phyloP scores from a whole-genome alignment of 140 eudicot species.

The Senecio squalidus region DNA sequence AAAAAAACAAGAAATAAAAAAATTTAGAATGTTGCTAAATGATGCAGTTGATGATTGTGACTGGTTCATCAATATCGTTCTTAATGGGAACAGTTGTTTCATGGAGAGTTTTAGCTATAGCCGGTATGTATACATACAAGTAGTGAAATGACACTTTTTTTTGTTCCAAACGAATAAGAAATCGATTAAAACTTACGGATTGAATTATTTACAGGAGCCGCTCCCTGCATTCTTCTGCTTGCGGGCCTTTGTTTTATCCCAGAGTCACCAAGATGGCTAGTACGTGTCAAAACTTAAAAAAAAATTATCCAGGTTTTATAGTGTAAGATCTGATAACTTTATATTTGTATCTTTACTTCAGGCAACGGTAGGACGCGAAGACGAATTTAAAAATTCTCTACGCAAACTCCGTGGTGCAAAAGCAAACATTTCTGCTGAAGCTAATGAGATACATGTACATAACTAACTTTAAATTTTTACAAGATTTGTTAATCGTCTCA shows the following conservation, averaged over 20 bases:
- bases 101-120: slow-evolving; percentile 66
- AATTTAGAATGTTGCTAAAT: background rate
- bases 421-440: slow-evolving; percentile 64
- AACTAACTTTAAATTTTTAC: background rate
- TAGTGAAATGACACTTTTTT: background rate
- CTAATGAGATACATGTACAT: slow-evolving; percentile 67
- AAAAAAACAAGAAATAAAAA: background rate
- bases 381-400: slow-evolving; percentile 50
- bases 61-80: slow-evolving; percentile 53
- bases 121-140: slow-evolving; percentile 29
- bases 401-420: slow-evolving; percentile 64
- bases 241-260: slow-evolving; percentile 73
- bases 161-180: background rate
- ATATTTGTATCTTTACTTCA: slow-evolving; percentile 15
- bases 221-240: slow-evolving; percentile 57
- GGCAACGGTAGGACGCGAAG: slow-evolving; percentile 66
- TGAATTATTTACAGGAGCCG: slow-evolving; percentile 36
- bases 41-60: slow-evolving; percentile 58
- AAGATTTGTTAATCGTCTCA: background rate
- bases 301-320: background rate
- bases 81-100: slow-evolving; percentile 53
- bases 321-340: background rate
- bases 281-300: slow-evolving; percentile 14
- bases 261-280: slow-evolving; percentile 98
- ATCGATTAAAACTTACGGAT: background rate